phyloP scores from a whole-genome alignment of 257 asterid genomes.

The Perilla frutescens region DNA sequence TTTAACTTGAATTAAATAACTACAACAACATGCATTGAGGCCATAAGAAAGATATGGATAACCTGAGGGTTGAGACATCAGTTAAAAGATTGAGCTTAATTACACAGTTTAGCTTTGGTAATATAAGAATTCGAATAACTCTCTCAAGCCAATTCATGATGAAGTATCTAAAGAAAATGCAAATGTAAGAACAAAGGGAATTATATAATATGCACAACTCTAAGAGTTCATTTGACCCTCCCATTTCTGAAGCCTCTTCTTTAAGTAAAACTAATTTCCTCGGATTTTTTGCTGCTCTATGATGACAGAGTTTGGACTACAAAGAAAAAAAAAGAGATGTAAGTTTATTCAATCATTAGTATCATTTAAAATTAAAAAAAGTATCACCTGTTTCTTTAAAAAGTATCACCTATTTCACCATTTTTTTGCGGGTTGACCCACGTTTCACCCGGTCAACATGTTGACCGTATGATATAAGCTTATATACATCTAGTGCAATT shows the following conservation, averaged over 20 bases:
- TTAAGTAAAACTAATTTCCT: constrained; percentile 55
- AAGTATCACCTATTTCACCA: too few relatives aligned
- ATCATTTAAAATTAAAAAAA: too few relatives aligned
- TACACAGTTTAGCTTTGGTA: constrained; percentile 91
- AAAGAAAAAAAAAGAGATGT: constrained; percentile 33
- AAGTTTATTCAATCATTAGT: not conserved
- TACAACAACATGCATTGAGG: not conserved
- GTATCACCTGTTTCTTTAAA: too few relatives aligned
- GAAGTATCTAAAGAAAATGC: constrained; percentile 70
- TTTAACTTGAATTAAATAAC: not conserved
- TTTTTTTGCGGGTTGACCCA: too few relatives aligned
- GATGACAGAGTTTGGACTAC: constrained; percentile 86
- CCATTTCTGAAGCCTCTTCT: constrained; percentile 99
- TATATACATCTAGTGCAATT: not conserved
- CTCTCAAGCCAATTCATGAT: constrained; percentile 95
- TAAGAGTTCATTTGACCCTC: constrained; percentile 59
- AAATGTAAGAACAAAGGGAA: constrained; percentile 10
- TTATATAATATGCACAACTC: not conserved
- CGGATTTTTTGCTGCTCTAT: constrained; percentile 59
- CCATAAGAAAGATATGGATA: constrained; percentile 19
- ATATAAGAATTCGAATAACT: constrained; percentile 78
- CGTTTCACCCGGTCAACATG: too few relatives aligned
- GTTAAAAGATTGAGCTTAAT: constrained; percentile 43
- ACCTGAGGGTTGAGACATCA: not conserved
- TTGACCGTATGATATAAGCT: too few relatives aligned